A percentile compares a stretch with the other conserved stretches of the same genome.
These are phyloP conservation scores for Hypoxylon sp. DNA, from an alignment of 2,329 filamentous ascomycete species.

Conservation along the genomic window DNA sequence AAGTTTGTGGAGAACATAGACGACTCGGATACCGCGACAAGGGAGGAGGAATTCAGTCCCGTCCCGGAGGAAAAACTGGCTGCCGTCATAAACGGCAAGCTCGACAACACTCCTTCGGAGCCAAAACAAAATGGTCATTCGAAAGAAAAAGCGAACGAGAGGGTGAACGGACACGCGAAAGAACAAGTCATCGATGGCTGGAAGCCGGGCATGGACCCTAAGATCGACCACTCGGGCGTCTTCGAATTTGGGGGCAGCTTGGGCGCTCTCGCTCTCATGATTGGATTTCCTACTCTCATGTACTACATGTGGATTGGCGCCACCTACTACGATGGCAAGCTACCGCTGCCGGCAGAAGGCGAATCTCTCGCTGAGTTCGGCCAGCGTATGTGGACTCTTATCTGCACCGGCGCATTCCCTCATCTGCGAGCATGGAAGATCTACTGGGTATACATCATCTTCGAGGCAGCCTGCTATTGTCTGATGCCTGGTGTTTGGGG, in stretches of 20 bases:
- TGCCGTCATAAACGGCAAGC: constrained; percentile 36
- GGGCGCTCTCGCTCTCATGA: constrained; percentile 88
- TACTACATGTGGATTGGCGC: constrained; percentile 99
- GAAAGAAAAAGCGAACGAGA: constrained; percentile 48
- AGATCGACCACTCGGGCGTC: constrained; percentile 71
- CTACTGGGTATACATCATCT: constrained; percentile 94
- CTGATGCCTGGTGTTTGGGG: constrained; percentile 87
- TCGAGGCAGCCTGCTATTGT: constrained; percentile 86
- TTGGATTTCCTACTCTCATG: constrained; percentile 93
- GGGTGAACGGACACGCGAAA: constrained; percentile 48
- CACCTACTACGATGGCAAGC: constrained; percentile 88
- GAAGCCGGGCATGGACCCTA: constrained; percentile 70
- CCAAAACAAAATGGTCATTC: constrained; percentile 42
- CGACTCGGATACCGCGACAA: constrained; percentile 55
- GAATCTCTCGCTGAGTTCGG: constrained; percentile 79
- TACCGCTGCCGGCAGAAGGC: constrained; percentile 75
- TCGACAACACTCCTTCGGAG: constrained; percentile 8
- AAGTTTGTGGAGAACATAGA: constrained; percentile 66
- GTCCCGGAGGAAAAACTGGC: constrained; percentile 47
- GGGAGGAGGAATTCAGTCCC: constrained; percentile 50
- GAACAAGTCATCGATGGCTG: constrained; percentile 66
- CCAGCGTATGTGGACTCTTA: constrained; percentile 75
- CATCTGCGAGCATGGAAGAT: constrained; percentile 86
- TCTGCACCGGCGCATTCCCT: constrained; percentile 88
- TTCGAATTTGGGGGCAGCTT: constrained; percentile 89